Evolutionary conservation across 176 grass and related monocot species (phyloP), one percentile per base, ranked within the genome.

Genomic region (Poa pratensis): DNA sequence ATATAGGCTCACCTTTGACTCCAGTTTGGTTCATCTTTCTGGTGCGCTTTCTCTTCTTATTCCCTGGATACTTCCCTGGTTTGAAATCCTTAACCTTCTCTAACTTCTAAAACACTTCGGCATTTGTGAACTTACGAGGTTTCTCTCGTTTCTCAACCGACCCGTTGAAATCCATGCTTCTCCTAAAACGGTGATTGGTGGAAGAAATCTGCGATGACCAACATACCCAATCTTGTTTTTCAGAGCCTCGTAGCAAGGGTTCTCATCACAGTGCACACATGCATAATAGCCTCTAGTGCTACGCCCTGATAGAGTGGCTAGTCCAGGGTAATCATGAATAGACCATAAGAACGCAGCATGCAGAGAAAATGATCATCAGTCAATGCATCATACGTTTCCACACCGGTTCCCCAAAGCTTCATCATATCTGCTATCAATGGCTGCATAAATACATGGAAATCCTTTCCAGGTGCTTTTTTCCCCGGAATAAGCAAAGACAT

Each of bases 1-100:
- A 66, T 55, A 86, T 10, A 86, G 57, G 15, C 75, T 79, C 37
- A 76, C 78, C 43, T 71, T 87, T 73, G 80, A 10, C 76, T 87
- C 63, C 63, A 66, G 16, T 35, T 66, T 66, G 63, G 63, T 9
- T 66, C 15, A 30, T 30, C 28, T 66, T 66, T 66, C 15, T 66
- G 13, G 63, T 30, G 63, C 7, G 63, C 30, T 66, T 66, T 32
- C 28, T 34, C 59, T 24, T 60, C 62, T 66, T 66, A 66, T 66
- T 66, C 18, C 28, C 63, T 19, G 63, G 63, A 66, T 66, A 35
- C 28, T 66, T 66, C 5, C 63, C 63, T 66, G 63, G 63, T 66
- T 66, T 66, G 63, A 66, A 66, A 66, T 34, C 63, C 13, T 26
- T 63, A 66, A 66, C 27, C 34, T 66, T 35, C 16, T 66, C 63